Evolutionary conservation across 192 early-diverging fungal species (phyloP), one percentile per base, ranked within the genome.

Genomic region (Linnemannia zychae): DNA sequence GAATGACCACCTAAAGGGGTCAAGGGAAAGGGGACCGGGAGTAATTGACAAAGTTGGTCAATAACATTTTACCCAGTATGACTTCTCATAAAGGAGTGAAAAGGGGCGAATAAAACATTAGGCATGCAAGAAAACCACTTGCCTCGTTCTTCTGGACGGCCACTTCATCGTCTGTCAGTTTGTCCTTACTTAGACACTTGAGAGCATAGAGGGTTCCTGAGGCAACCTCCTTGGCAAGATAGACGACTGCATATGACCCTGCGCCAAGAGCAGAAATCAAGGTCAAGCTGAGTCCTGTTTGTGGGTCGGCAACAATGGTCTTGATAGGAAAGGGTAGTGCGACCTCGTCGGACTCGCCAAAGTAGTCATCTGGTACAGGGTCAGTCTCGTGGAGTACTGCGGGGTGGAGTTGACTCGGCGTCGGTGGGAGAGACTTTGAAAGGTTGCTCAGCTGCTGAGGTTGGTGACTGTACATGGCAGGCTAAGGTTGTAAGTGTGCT

Each of bases 171-270:
- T 90, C 72, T 7, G 91, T 86, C 33, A 95, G 87, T 31, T 88
- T 92, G 48, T 91, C 81, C 82, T 95, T 95, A 74, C 90, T 91
- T 52, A 95, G 89, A 82, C 94, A 95, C 77, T 95, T 95, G 70
- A 95, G 89, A 12, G 94, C 94, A 72, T 93, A 94, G 73, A 90
- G 86, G 40, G 81, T 87, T 1, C 89, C 88, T 49, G 91, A 90
- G 40, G 88, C 86, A 71, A 84, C 89, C 72, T 91, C 88, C 82
- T 88, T 93, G 57, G 90, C 94, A 71, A 93, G 88, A 77, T 94
- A 95, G n/a, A 95, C 94, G 16, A 94, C 91, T 15, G 94, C 94
- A 68, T 95, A 95, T 9, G 93, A 93, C 47, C 94, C 94, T 74
- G 90, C 90, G 75, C 94, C 94, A 37, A 95, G 88, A 53, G 94